Base-by-base conservation (phyloP, 345 rosid species). In the Mercurialis annua region DNA sequence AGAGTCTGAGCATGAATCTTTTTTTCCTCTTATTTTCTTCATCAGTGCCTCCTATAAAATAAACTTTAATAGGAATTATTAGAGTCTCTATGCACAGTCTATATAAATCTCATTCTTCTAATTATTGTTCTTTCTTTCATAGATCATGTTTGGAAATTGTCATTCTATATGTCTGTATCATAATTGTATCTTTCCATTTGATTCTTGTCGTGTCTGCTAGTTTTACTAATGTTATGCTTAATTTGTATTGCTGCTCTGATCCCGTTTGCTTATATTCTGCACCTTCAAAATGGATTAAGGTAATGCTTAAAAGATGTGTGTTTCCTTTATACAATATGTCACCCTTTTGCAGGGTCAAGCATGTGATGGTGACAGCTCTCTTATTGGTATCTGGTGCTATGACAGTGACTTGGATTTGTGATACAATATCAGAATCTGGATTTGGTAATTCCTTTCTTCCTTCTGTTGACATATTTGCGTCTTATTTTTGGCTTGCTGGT, bases 311-410 rank as follows among this genome's bases (percentile, higher is more conserved):
- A 65, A 64, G 64, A 26, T 40, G 18, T 57, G 24, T 48, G 30
- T 57, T 31, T 59, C 33, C 24, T 21, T 42, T 36, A 2, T 48
- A 70, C 20, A 33, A 55, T 51, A 54, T 56, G 48, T 64, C 30
- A 21, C 67, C 71, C 27, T 76, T 62, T 79, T 68, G 61, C 84
- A 88, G 98, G 83, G 80, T 80, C 64, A 93, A 90, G 83, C 98
- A 89, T 81, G 88, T 90, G 68, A 76, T 86, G 85, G 74, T 87
- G 77, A 93, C 97, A 62, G 70, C 92, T 23, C 17, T 86, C 58
- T 71, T 93, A n/a, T 79, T 93, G 80, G 97, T 89, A 62, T 93
- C 88, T 62, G 97, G 97, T 75, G 98, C 98, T 59, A 90, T 90
- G 97, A 82, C 92, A 26, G 82, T 82, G 85, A 87, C 97, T 15